phyloP scores from a whole-genome alignment of 2,329 filamentous ascomycete species.

The Phialocephala sp. region DNA sequence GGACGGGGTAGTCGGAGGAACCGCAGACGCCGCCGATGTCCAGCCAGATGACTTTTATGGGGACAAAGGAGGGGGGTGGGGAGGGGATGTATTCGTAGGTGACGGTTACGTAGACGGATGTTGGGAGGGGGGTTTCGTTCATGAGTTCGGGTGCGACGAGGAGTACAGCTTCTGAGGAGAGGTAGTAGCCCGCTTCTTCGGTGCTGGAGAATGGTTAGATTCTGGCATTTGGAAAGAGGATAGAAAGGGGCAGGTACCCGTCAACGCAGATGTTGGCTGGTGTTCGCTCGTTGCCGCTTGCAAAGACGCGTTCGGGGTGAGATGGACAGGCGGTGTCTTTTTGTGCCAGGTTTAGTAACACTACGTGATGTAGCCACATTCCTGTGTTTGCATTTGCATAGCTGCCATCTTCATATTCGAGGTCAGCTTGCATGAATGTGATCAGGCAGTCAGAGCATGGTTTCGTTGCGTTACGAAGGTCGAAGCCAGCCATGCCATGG shows the following conservation, averaged over 20 bases:
- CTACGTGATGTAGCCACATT: not conserved
- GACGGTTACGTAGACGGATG: not conserved
- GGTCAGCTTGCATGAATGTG: not conserved
- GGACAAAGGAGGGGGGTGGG: not conserved
- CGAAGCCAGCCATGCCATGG: not conserved
- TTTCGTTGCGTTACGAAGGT: not conserved
- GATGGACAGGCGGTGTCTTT: not conserved
- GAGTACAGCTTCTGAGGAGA: not conserved
- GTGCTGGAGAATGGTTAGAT: not conserved
- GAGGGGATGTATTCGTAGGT: conserved; percentile 8
- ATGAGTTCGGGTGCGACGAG: conserved; percentile 5
- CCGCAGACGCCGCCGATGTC: not conserved
- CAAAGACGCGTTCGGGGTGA: conserved; percentile 3
- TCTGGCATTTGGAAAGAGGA: not conserved
- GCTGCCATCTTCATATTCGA: not conserved
- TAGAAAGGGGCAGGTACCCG: not conserved
- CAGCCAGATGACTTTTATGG: not conserved
- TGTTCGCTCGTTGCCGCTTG: conserved; percentile 10
- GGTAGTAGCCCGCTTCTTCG: not conserved
- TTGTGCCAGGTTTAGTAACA: not conserved
- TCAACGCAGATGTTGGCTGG: not conserved
- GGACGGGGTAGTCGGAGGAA: not conserved
- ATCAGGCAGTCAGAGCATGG: conserved; percentile 1
- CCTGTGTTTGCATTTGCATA: not conserved
- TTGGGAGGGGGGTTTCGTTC: not conserved